Evolutionary conservation across 1,284 basidiomycete species (phyloP).

Genomic region (Leccinum proliferum): DNA sequence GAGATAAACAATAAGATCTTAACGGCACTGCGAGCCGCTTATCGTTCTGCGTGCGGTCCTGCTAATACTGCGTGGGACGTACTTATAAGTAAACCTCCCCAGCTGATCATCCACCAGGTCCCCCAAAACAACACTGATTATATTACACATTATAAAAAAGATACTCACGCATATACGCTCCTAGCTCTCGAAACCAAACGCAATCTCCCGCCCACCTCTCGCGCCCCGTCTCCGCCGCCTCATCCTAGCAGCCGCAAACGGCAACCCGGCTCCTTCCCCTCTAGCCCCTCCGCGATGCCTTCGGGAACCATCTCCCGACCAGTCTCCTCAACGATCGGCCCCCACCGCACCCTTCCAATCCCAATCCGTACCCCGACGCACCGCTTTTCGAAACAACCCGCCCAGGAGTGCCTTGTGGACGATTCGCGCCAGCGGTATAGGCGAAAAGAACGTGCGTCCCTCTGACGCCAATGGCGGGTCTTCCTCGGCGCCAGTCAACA

Average conservation of each 20-base stretch:
- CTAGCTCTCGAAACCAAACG: conserved; percentile 15
- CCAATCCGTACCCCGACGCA: conserved; percentile 14
- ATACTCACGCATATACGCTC: background rate
- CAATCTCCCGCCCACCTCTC: conserved; percentile 19
- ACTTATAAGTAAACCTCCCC: too few relatives aligned
- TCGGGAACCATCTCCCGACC: conserved; percentile 21
- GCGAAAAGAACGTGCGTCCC: conserved; percentile 11
- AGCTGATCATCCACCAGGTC: too few relatives aligned
- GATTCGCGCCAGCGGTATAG: conserved; percentile 21
- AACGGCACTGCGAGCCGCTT: too few relatives aligned
- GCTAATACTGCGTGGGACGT: too few relatives aligned
- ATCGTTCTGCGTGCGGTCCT: too few relatives aligned
- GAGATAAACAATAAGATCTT: too few relatives aligned
- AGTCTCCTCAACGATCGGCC: conserved; percentile 16
- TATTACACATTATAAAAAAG: background rate
- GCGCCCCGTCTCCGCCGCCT: conserved; percentile 18
- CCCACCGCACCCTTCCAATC: conserved; percentile 18
- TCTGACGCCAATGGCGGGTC: background rate
- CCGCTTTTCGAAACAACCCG: conserved; percentile 19
- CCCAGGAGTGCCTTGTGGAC: conserved; percentile 20
- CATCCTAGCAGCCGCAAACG: conserved; percentile 24
- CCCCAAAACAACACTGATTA: too few relatives aligned
- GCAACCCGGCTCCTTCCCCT: conserved; percentile 8
- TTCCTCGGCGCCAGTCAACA: conserved; percentile 16
- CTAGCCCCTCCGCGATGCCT: background rate